phyloP scores from a whole-genome alignment of 2,329 filamentous ascomycete species.

The Aspergillus tubingensis region DNA sequence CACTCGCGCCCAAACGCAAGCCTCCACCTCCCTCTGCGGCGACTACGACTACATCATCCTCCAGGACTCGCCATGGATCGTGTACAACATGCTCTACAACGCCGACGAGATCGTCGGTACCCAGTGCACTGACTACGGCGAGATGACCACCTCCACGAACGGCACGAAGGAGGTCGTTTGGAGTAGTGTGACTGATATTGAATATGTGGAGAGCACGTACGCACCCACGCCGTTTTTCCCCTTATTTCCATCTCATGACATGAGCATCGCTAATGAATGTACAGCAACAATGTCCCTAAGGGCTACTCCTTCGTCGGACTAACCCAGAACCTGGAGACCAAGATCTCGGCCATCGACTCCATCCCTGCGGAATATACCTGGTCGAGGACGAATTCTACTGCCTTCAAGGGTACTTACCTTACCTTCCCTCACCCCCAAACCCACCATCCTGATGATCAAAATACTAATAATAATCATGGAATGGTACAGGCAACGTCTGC shows the following conservation, averaged over 20 bases:
- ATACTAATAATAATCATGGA: neutral
- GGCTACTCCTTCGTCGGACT: slow-evolving; percentile 50
- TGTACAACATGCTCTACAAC: slow-evolving; percentile 51
- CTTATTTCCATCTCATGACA: too few relatives aligned
- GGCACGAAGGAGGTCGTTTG: slow-evolving; percentile 42
- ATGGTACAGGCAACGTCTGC: slow-evolving; percentile 35
- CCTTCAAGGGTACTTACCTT: slow-evolving; percentile 39
- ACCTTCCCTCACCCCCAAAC: too few relatives aligned
- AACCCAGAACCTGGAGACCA: slow-evolving; percentile 46
- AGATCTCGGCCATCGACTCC: slow-evolving; percentile 39
- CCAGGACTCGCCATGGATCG: slow-evolving; percentile 46
- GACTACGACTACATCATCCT: slow-evolving; percentile 34
- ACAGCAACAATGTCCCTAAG: slow-evolving; percentile 44
- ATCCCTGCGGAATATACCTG: slow-evolving; percentile 47
- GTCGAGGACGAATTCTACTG: slow-evolving; percentile 43
- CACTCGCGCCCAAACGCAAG: neutral
- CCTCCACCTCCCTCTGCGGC: slow-evolving; percentile 21
- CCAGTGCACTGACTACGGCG: slow-evolving; percentile 44
- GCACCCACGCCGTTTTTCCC: too few relatives aligned
- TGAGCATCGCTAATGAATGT: too few relatives aligned
- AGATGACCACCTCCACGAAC: slow-evolving; percentile 28
- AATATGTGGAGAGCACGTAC: slow-evolving; percentile 32
- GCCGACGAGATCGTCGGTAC: slow-evolving; percentile 41
- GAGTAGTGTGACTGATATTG: slow-evolving; percentile 44
- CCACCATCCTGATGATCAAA: too few relatives aligned